phyloP scores from a whole-genome alignment of 352 stramenopile species.

The Phytophthora litchii region DNA sequence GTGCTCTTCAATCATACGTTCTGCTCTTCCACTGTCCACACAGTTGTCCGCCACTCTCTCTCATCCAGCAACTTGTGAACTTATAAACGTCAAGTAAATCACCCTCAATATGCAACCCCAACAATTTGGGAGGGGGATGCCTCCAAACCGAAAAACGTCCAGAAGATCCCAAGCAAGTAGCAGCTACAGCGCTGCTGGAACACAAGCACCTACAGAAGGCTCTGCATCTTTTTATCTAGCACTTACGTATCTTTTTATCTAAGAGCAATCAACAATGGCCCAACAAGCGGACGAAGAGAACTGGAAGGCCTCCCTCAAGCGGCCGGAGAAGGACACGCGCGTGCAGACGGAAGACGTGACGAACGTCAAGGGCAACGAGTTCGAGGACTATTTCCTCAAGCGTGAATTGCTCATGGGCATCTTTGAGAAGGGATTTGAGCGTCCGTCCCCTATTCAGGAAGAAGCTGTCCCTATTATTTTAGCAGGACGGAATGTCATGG shows the following conservation, averaged over 20 bases:
- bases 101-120: slow-evolving; percentile 22
- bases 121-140: slow-evolving; percentile 16
- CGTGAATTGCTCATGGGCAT: slow-evolving; percentile 99
- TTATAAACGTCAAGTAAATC: neutral
- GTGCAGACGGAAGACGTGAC: slow-evolving; percentile 97
- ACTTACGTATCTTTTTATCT: slow-evolving; percentile 17
- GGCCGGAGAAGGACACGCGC: slow-evolving; percentile 87
- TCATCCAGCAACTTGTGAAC: slow-evolving; percentile 1
- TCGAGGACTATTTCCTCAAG: slow-evolving; percentile 99
- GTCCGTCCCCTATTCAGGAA: slow-evolving; percentile 98
- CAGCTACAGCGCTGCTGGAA: slow-evolving; percentile 19
- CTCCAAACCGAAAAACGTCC: slow-evolving; percentile 27
- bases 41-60: slow-evolving; percentile 1
- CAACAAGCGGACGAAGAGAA: slow-evolving; percentile 54
- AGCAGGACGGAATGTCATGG: slow-evolving; percentile 97
- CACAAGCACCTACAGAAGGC: slow-evolving; percentile 7
- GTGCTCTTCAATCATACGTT: slow-evolving; percentile 1
- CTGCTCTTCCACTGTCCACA: slow-evolving; percentile 9
- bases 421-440: slow-evolving; percentile 99
- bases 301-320: slow-evolving; percentile 83
- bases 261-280: slow-evolving; percentile 25
- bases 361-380: slow-evolving; percentile 99
- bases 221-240: slow-evolving; percentile 30
- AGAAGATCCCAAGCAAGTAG: slow-evolving; percentile 29
- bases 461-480: slow-evolving; percentile 99